phyloP scores from a whole-genome alignment of 1,139 yeast genomes.

The Suhomyces yuchorum region DNA sequence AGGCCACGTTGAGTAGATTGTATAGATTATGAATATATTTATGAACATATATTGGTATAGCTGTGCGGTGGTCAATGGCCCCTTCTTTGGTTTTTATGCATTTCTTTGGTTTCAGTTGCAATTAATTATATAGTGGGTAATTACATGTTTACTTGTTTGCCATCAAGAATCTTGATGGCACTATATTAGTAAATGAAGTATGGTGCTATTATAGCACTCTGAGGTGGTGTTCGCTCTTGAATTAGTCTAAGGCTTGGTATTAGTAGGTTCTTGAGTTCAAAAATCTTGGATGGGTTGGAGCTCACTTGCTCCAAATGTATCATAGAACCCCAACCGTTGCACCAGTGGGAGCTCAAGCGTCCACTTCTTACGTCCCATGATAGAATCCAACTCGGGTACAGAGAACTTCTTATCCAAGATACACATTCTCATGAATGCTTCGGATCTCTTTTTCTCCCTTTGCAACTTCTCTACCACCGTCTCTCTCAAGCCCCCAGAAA shows the following conservation, averaged over 20 bases:
- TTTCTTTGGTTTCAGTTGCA: too few species aligned
- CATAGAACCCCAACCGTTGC: constrained; percentile 32
- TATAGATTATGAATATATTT: background rate
- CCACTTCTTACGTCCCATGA: constrained; percentile 41
- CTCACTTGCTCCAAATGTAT: constrained; percentile 23
- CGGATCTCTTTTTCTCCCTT: constrained; percentile 45
- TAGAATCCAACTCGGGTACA: constrained; percentile 38
- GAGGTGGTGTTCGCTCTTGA: too few species aligned
- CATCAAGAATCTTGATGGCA: too few species aligned
- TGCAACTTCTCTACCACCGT: constrained; percentile 43
- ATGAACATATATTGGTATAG: background rate
- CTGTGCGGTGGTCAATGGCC: too few species aligned
- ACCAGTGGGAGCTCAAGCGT: constrained; percentile 28
- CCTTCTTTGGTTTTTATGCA: too few species aligned
- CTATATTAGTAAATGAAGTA: too few species aligned
- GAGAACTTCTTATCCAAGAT: constrained; percentile 43
- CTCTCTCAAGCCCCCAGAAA: constrained; percentile 55
- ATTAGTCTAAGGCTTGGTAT: too few species aligned
- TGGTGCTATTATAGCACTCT: too few species aligned
- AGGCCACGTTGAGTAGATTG: too few species aligned
- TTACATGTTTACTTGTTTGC: too few species aligned
- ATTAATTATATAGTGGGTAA: too few species aligned
- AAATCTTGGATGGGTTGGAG: background rate
- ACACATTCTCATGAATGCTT: constrained; percentile 50
- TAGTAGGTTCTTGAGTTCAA: too few species aligned